Conservation (phyloP, 495 filamentous ascomycete genomes). For the Penicillium maclennaniae region DNA sequence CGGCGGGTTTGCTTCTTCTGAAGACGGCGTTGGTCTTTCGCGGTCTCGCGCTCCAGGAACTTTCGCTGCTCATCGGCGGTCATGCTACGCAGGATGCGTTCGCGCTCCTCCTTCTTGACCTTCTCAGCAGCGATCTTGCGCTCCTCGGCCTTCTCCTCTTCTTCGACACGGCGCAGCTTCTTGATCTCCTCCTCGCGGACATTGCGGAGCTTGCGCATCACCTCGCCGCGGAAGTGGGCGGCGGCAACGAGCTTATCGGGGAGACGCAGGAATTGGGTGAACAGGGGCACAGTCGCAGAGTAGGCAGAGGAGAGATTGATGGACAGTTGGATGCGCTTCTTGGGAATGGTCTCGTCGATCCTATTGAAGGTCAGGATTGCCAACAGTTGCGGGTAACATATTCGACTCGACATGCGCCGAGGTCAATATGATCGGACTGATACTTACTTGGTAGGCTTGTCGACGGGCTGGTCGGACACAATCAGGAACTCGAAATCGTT, state of each 20-base stretch:
- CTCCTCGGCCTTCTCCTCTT: conserved; percentile 95
- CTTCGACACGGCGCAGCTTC: conserved; percentile 73
- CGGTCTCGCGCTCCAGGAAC: conserved; percentile 85
- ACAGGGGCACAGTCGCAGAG: conserved; percentile 64
- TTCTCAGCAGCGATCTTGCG: conserved; percentile 71
- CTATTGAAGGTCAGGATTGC: conserved; percentile 35
- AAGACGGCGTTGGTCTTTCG: conserved; percentile 71
- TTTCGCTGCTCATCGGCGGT: conserved; percentile 93
- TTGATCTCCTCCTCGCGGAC: conserved; percentile 78
- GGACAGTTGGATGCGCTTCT: conserved; percentile 80
- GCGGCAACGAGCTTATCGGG: conserved; percentile 70
- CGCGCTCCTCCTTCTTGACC: conserved; percentile 89
- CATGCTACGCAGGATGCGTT: conserved; percentile 73
- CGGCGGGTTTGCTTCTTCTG: conserved; percentile 65
- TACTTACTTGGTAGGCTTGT: conserved; percentile 81
- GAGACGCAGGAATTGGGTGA: conserved; percentile 78
- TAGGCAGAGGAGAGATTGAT: conserved; percentile 62
- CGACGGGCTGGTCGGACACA: conserved; percentile 83
- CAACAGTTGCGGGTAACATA: neutral
- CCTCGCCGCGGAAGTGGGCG: conserved; percentile 86
- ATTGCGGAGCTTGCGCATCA: conserved; percentile 68
- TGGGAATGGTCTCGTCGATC: conserved; percentile 77
- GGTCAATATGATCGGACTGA: neutral
- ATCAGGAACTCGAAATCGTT: conserved; percentile 84
- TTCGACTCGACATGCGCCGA: no score